A percentile compares a stretch with the other conserved stretches of the same genome.
Evolutionary conservation across 176 grass and related monocot genomes (phyloP).

Genomic region (Tuctoria greenei): DNA sequence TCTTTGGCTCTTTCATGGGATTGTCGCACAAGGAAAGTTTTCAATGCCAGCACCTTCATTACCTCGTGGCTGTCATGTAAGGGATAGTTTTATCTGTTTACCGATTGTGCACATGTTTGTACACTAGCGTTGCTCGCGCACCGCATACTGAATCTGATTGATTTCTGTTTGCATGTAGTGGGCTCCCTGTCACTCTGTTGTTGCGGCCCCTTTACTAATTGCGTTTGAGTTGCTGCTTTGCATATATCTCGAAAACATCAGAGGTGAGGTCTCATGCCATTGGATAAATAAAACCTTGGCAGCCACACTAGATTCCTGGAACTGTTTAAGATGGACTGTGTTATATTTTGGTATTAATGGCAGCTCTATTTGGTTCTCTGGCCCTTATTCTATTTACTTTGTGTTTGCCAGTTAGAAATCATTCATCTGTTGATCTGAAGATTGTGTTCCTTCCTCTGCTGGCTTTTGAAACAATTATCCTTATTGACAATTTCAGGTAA

Average conservation of each 20-base stretch:
- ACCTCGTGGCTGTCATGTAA: slow-evolving; percentile 90
- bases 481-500: slow-evolving; percentile 97
- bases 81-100: slow-evolving; percentile 6
- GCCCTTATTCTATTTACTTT: slow-evolving; percentile 1
- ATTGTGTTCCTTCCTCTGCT: slow-evolving; percentile 89
- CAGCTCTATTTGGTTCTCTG: not conserved
- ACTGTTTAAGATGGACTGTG: not conserved
- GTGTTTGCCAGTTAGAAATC: slow-evolving; percentile 37
- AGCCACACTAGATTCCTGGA: not conserved
- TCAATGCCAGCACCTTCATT: slow-evolving; percentile 93
- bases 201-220: slow-evolving; percentile 73
- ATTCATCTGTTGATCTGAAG: slow-evolving; percentile 73
- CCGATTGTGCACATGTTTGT: not conserved
- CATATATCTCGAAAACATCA: slow-evolving; percentile 77
- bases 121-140: slow-evolving; percentile 10
- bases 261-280: slow-evolving; percentile 44
- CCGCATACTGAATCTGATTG: slow-evolving; percentile 12
- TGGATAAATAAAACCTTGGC: not conserved
- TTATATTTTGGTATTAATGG: not conserved
- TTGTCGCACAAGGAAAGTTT: slow-evolving; percentile 82
- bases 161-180: slow-evolving; percentile 50
- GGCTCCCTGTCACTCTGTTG: slow-evolving; percentile 92
- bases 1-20: slow-evolving; percentile 90
- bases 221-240: slow-evolving; percentile 90
- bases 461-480: slow-evolving; percentile 80